Evolutionary conservation across 2,329 filamentous ascomycete species (phyloP).

Genomic region (Neodidymelliopsis sp.): DNA sequence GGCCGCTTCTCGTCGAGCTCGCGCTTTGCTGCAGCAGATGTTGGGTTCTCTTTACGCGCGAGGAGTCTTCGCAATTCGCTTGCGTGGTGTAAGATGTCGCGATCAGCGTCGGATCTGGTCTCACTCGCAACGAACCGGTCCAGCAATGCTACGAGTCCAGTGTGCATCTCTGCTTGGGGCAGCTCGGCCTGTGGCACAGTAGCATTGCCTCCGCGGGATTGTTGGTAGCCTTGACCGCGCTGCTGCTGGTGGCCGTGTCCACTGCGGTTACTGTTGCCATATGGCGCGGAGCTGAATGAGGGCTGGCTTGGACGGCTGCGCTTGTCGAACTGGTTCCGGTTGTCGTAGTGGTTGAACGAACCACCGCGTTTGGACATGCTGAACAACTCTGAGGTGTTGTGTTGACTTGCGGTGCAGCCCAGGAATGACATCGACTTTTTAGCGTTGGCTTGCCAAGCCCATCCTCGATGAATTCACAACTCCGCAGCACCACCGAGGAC

Average conservation of each 20-base stretch:
- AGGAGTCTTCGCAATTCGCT: conserved; percentile 38
- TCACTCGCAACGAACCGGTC: conserved; percentile 42
- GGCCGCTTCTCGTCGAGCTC: conserved; percentile 41
- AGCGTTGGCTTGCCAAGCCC: conserved; percentile 26
- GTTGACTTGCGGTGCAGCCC: background rate
- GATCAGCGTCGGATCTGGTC: conserved; percentile 31
- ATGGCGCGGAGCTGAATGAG: conserved; percentile 7
- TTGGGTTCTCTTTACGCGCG: conserved; percentile 34
- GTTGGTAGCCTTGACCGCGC: conserved; percentile 13
- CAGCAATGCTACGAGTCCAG: conserved; percentile 40
- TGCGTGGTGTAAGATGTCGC: conserved; percentile 39
- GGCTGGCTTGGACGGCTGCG: conserved; percentile 10
- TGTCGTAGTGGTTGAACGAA: conserved; percentile 30
- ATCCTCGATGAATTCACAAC: conserved; percentile 17
- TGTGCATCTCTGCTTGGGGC: conserved; percentile 34
- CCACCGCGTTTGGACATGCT: conserved; percentile 35
- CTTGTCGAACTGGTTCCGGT: conserved; percentile 27
- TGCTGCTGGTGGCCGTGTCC: conserved; percentile 10
- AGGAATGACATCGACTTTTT: conserved; percentile 17
- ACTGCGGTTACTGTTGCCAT: conserved; percentile 10
- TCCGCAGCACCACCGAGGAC: conserved; percentile 19
- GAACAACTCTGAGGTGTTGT: background rate
- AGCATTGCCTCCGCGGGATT: background rate
- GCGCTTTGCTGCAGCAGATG: conserved; percentile 62
- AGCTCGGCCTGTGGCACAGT: conserved; percentile 17